Conservation (phyloP, 2,329 filamentous ascomycete species). For the Pestalotiopsis fici region DNA sequence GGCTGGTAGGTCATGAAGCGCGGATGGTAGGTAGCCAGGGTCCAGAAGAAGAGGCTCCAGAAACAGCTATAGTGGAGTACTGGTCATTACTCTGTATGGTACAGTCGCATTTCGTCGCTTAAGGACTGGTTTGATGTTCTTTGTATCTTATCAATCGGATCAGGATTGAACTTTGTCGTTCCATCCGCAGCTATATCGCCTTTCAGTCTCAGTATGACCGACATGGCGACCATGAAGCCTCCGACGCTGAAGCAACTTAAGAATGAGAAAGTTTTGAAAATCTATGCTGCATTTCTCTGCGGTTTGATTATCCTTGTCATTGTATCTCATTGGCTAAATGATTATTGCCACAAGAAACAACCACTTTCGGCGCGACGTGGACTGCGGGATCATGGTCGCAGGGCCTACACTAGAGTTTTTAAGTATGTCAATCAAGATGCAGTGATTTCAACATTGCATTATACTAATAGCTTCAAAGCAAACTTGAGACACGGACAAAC, state of each 20-base stretch:
- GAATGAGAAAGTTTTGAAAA: neutral
- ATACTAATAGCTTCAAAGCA: neutral
- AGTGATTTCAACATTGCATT: rapidly evolving
- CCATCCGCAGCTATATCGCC: neutral
- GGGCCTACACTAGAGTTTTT: neutral
- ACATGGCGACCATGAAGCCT: neutral
- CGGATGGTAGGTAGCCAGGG: neutral
- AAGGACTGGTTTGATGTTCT: too few relatives aligned
- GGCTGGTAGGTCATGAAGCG: neutral
- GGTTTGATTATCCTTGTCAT: neutral
- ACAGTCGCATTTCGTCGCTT: neutral
- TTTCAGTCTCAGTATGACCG: neutral
- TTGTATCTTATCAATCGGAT: neutral
- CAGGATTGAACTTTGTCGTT: neutral
- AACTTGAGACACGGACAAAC: neutral
- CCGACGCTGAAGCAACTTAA: neutral
- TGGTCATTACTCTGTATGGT: neutral
- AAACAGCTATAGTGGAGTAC: neutral
- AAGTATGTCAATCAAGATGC: neutral
- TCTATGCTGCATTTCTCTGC: neutral
- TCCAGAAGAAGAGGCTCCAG: neutral
- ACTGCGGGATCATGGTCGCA: neutral
- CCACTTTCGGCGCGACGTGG: neutral
- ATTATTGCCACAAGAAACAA: neutral
- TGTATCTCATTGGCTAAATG: neutral